These are phyloP conservation scores for Debaryomyces psychrophilus DNA, from an alignment of 1,139 yeast species.

Conservation along the genomic window DNA sequence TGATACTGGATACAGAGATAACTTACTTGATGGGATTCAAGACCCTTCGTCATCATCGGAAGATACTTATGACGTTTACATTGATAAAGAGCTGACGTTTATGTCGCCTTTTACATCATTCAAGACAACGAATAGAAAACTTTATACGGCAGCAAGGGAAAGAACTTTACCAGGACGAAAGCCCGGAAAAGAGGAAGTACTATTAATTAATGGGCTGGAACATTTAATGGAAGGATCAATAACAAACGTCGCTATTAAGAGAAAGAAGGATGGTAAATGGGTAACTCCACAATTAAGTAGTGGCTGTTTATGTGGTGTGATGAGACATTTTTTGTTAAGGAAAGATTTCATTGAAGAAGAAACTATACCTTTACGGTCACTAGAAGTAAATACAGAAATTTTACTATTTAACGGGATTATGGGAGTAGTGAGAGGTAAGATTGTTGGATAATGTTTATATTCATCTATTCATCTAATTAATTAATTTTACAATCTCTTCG, in stretches of 20 bases:
- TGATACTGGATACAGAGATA: slow-evolving; percentile 35
- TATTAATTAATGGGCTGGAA: slow-evolving; percentile 62
- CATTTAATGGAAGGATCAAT: slow-evolving; percentile 84
- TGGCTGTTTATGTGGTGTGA: slow-evolving; percentile 89
- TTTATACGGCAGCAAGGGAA: slow-evolving; percentile 64
- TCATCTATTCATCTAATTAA: slow-evolving; percentile 15
- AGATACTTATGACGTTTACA: slow-evolving; percentile 57
- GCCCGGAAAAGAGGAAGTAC: slow-evolving; percentile 61
- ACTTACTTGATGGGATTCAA: slow-evolving; percentile 50
- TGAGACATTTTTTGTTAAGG: slow-evolving; percentile 64
- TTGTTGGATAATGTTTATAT: slow-evolving; percentile 24
- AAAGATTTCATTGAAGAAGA: slow-evolving; percentile 61
- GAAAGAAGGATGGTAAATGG: slow-evolving; percentile 56
- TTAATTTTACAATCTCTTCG: slow-evolving; percentile 47
- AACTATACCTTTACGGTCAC: slow-evolving; percentile 42
- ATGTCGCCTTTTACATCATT: slow-evolving; percentile 83
- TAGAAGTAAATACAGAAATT: slow-evolving; percentile 65
- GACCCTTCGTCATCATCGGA: slow-evolving; percentile 16
- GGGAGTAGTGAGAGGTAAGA: slow-evolving; percentile 74
- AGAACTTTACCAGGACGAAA: slow-evolving; percentile 43
- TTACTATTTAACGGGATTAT: slow-evolving; percentile 79
- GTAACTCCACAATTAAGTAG: slow-evolving; percentile 73
- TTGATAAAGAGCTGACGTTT: slow-evolving; percentile 57
- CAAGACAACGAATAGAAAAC: slow-evolving; percentile 77
- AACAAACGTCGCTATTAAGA: slow-evolving; percentile 72